Evolutionary conservation across 2,329 filamentous ascomycete species (phyloP), one percentile per base, ranked within the genome.

Genomic region (Diaporthe vexans): DNA sequence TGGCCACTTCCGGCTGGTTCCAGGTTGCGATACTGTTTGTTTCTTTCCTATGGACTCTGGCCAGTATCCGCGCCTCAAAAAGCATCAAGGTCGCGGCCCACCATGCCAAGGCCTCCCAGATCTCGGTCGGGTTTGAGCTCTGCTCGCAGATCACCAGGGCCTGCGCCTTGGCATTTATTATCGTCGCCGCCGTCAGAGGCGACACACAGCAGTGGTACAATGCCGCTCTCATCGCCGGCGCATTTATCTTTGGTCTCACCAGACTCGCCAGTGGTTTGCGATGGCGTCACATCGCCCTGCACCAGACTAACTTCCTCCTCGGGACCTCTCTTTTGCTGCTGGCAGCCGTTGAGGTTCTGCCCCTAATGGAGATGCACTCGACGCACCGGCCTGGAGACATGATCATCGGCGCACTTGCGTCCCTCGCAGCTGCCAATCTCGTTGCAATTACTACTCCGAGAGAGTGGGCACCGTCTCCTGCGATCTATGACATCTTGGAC

Each of bases 391-490:
- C 81, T 57, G 72, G 79, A 24, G 79, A 80, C 54, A 76, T 84
- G 59, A 77, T 83, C 21, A 21, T 74, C 19, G 83, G 81, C 48
- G 82, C 82, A 52, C 78, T 86, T 40, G 76, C 80, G 1, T 81
- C 83, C 29, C 79, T 88, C 40, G 79, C 80, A 7, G 80, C 81
- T 37, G 82, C 84, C 35, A 80, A 84, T 46, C 61, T 83, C 58
- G 73, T 87, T 48, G 86, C 88, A 71, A 75, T 85, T 46, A 75
- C 81, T 58, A 88, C 88, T 1, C 88, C 87, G 0, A 83, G 87
- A 73, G 86, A 88, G 79, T 89, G 88, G 88, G 76, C 84, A 4
- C 86, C 87, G 21, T 85, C 87, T 5, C 82, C 81, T 7, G 74
- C 85, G 54, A 80, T 83, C 43, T 79, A 84, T 65, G 81, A 83